These are phyloP conservation scores for Coemansia sp. DNA, from an alignment of 192 early-diverging fungal genomes.

Conservation along the genomic window DNA sequence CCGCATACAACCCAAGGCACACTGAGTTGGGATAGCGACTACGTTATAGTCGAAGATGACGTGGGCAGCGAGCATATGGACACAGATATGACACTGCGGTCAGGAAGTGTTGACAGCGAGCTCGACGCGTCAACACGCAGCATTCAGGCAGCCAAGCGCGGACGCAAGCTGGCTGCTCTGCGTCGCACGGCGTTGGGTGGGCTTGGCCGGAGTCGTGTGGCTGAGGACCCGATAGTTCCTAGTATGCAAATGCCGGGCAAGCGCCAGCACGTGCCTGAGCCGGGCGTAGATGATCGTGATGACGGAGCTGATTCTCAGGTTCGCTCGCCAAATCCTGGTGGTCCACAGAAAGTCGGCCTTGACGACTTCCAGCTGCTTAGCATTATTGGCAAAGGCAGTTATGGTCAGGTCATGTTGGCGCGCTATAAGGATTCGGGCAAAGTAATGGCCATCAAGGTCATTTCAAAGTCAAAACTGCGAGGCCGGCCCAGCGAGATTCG, in stretches of 20 bases:
- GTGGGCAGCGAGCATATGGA: conserved; percentile 20
- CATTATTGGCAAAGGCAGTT: conserved; percentile 74
- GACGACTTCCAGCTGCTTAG: conserved; percentile 72
- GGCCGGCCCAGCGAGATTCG: conserved; percentile 62
- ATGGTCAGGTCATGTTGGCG: conserved; percentile 74
- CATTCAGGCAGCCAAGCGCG: conserved; percentile 26
- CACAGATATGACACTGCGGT: conserved; percentile 31
- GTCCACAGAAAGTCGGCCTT: conserved; percentile 19
- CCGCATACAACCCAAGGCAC: not conserved
- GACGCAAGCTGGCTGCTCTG: conserved; percentile 33
- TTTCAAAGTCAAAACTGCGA: conserved; percentile 66
- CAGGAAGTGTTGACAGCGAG: conserved; percentile 35
- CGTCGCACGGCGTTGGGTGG: conserved; percentile 36
- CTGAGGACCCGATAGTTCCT: conserved; percentile 27
- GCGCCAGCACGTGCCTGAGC: conserved; percentile 8
- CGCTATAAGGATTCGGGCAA: conserved; percentile 70
- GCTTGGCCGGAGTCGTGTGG: conserved; percentile 21
- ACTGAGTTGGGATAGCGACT: conserved; percentile 35
- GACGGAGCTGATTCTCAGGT: conserved; percentile 64
- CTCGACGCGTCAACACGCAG: conserved; percentile 9
- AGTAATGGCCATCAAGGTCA: conserved; percentile 71
- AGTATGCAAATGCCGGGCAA: conserved; percentile 49
- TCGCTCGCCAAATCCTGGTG: conserved; percentile 23
- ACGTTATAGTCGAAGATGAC: conserved; percentile 44
- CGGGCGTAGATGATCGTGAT: conserved; percentile 54